These are phyloP conservation scores for Trifolium dubium DNA, from an alignment of 306 rosid species.

Conservation along the genomic window DNA sequence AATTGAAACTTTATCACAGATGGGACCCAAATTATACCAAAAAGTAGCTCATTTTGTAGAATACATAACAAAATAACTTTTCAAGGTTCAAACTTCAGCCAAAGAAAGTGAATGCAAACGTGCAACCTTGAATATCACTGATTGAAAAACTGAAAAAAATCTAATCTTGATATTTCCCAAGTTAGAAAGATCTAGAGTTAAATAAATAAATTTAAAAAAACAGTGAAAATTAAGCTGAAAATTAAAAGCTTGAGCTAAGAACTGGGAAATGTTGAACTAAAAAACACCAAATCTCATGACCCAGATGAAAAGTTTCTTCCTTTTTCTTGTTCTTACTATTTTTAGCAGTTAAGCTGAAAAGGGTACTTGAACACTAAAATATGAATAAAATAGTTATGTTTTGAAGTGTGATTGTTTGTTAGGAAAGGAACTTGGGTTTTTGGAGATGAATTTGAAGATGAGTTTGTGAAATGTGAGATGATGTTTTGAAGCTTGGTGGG, in stretches of 20 bases:
- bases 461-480: conserved; percentile 10
- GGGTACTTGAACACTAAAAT: conserved; percentile 35
- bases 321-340: conserved; percentile 21
- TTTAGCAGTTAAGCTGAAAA: conserved; percentile 19
- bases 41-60: conserved; percentile 30
- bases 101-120: not conserved
- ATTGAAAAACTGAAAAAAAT: not conserved
- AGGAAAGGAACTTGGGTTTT: not conserved
- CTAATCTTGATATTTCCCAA: conserved; percentile 21
- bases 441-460: conserved; percentile 29
- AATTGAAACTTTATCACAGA: conserved; percentile 46
- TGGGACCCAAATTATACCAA: conserved; percentile 61
- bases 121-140: not conserved
- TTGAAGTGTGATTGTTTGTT: too few relatives aligned
- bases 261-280: conserved; percentile 14
- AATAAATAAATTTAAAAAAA: not conserved
- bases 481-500: not conserved
- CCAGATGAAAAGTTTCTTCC: conserved; percentile 31
- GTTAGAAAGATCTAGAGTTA: conserved; percentile 38
- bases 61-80: conserved; percentile 40
- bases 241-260: not conserved
- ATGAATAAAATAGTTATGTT: conserved; percentile 6
- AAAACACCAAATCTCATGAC: conserved; percentile 34
- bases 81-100: conserved; percentile 33
- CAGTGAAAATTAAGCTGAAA: conserved; percentile 7